These are phyloP conservation scores for Pseudophaeomoniella oleicola DNA, from an alignment of 2,329 filamentous ascomycete species.

Conservation along the genomic window DNA sequence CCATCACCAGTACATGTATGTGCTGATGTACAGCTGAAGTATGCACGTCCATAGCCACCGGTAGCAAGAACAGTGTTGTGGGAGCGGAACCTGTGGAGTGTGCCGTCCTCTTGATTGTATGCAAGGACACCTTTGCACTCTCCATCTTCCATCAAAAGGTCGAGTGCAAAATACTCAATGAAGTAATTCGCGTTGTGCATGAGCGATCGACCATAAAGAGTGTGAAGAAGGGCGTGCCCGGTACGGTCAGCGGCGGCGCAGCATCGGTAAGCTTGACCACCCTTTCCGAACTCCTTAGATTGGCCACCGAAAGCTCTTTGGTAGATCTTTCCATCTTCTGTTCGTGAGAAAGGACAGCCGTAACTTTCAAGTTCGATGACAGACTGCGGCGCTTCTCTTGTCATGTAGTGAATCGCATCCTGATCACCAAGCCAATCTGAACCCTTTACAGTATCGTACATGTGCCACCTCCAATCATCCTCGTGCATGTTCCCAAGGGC, in stretches of 20 bases:
- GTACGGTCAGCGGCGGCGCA: conserved; percentile 93
- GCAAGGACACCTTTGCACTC: conserved; percentile 93
- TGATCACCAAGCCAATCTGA: conserved; percentile 46
- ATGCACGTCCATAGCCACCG: conserved; percentile 92
- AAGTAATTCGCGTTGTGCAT: conserved; percentile 99
- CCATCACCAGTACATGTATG: conserved; percentile 98
- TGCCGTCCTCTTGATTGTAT: conserved; percentile 98
- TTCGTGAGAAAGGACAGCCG: conserved; percentile 84
- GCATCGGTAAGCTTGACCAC: conserved; percentile 94
- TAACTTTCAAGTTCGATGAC: conserved; percentile 73
- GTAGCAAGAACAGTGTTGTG: conserved; percentile 96
- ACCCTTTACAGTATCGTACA: conserved; percentile 46
- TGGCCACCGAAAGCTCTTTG: conserved; percentile 98
- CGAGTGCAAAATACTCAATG: conserved; percentile 96
- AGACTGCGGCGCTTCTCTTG: conserved; percentile 36
- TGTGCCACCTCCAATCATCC: conserved; percentile 46
- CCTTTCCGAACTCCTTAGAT: conserved; percentile 87
- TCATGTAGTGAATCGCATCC: conserved; percentile 47
- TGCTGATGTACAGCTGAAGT: conserved; percentile 95
- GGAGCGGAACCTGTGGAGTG: conserved; percentile 88
- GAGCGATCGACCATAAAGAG: conserved; percentile 92
- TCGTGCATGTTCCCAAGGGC: conserved; percentile 40
- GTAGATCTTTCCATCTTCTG: conserved; percentile 94
- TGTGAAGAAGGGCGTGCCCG: conserved; percentile 93
- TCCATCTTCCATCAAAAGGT: conserved; percentile 94